These are phyloP conservation scores for Metarhizium album DNA, from an alignment of 2,329 filamentous ascomycete species.

Conservation along the genomic window DNA sequence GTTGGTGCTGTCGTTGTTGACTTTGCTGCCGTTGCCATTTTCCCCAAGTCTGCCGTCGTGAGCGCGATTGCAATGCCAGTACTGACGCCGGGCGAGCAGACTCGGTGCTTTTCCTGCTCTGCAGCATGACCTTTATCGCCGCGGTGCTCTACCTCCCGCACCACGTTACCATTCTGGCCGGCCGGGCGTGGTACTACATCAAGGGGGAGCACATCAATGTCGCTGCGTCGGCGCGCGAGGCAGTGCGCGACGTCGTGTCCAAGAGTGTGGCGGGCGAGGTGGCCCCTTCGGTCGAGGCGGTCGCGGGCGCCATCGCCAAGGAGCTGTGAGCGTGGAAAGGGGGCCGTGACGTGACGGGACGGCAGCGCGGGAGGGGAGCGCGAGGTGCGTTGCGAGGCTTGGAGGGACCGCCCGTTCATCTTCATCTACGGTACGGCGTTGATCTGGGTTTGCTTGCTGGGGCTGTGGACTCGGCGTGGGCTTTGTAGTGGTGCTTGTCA, in stretches of 20 bases:
- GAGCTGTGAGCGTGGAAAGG: constrained; percentile 19
- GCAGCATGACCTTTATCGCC: constrained; percentile 77
- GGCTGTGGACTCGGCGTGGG: too few species aligned
- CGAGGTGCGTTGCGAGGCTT: too few species aligned
- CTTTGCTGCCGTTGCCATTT: too few species aligned
- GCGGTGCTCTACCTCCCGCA: constrained; percentile 87
- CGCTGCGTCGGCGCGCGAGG: constrained; percentile 22
- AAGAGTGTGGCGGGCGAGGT: constrained; percentile 17
- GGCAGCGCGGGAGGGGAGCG: too few species aligned
- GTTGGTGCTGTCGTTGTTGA: too few species aligned
- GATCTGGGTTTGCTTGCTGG: too few species aligned
- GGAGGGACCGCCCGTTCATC: too few species aligned
- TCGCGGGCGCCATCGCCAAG: constrained; percentile 16
- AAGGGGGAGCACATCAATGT: constrained; percentile 61
- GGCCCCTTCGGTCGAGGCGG: constrained; percentile 10
- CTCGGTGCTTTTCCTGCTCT: constrained; percentile 81
- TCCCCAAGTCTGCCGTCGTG: too few species aligned
- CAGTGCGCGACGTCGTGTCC: constrained; percentile 21
- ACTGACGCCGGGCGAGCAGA: constrained; percentile 41
- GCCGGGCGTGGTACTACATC: constrained; percentile 90
- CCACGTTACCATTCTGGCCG: constrained; percentile 72
- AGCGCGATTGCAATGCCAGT: too few species aligned
- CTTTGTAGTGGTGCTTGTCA: too few species aligned
- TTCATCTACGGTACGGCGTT: too few species aligned
- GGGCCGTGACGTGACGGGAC: too few species aligned